Percentiles rank a stretch among this genome's conserved stretches.
Conservation (phyloP, 2,329 filamentous ascomycete species). For the Colletotrichum agaves region DNA sequence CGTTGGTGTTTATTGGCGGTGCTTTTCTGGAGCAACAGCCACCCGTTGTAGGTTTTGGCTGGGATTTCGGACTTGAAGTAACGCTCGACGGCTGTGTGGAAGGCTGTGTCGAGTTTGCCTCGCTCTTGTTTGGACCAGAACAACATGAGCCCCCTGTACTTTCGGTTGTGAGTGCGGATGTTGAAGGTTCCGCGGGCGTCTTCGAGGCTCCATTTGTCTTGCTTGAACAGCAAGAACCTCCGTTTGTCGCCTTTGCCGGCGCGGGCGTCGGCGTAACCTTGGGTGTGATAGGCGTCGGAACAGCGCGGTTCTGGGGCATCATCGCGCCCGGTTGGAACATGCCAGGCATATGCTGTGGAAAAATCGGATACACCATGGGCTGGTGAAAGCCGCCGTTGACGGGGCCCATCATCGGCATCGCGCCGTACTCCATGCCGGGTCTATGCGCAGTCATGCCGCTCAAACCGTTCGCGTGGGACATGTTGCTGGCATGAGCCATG, state of each 20-base stretch:
- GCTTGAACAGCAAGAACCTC: constrained; percentile 29
- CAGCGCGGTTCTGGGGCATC: constrained; percentile 11
- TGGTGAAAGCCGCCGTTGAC: constrained; percentile 35
- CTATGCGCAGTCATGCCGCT: constrained; percentile 36
- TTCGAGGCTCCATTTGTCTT: constrained; percentile 8
- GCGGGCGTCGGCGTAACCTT: constrained; percentile 1
- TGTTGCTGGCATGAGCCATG: constrained; percentile 29
- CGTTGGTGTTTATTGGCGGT: constrained; percentile 30
- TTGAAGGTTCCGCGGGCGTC: not conserved
- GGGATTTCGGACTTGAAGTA: constrained; percentile 34
- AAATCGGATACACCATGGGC: constrained; percentile 35
- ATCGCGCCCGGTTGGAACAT: constrained; percentile 21
- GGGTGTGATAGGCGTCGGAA: not conserved
- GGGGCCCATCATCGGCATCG: constrained; percentile 33
- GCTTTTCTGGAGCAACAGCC: constrained; percentile 52
- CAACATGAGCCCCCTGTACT: constrained; percentile 40
- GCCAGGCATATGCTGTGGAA: constrained; percentile 29
- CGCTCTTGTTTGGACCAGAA: constrained; percentile 35
- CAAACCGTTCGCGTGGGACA: constrained; percentile 39
- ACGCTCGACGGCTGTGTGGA: constrained; percentile 33
- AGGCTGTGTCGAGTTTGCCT: constrained; percentile 23
- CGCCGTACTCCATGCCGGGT: constrained; percentile 31
- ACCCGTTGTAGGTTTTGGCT: constrained; percentile 38
- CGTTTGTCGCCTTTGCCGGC: constrained; percentile 3
- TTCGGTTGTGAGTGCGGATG: not conserved